Conservation (phyloP, 75 land plant species). For the Selaginella tamariscina region DNA sequence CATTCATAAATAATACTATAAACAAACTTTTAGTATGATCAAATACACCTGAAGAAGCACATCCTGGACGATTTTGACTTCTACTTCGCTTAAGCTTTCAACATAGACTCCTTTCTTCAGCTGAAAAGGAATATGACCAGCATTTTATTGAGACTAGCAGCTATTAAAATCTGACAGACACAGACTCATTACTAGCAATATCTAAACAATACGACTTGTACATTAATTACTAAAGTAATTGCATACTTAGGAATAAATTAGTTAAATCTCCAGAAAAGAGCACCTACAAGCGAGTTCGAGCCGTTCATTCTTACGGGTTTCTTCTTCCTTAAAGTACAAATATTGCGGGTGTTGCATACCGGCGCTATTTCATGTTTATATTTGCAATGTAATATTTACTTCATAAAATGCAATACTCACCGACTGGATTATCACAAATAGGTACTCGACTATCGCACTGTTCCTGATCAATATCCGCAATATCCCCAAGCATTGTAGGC, state of each 20-base stretch:
- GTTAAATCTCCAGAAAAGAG: constrained; percentile 92
- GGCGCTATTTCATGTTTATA: neutral
- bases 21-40: neutral
- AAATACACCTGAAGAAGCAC: constrained; percentile 62
- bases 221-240: neutral
- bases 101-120: constrained; percentile 90
- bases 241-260: constrained; percentile 78
- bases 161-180: neutral
- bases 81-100: constrained; percentile 70
- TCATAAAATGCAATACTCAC: constrained; percentile 21
- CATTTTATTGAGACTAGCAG: neutral
- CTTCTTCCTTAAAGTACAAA: constrained; percentile 54
- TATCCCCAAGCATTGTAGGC: constrained; percentile 94
- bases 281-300: constrained; percentile 63
- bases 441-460: constrained; percentile 77
- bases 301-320: constrained; percentile 49
- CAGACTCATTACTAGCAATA: neutral
- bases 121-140: constrained; percentile 23
- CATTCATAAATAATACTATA: neutral
- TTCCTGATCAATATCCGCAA: constrained; percentile 59
- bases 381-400: neutral
- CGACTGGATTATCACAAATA: constrained; percentile 73
- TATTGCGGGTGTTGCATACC: neutral
- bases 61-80: constrained; percentile 77
- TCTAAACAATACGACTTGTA: neutral